These are phyloP conservation scores for Pestalotiopsis sp. DNA, from an alignment of 2,329 filamentous ascomycete species.

Conservation along the genomic window DNA sequence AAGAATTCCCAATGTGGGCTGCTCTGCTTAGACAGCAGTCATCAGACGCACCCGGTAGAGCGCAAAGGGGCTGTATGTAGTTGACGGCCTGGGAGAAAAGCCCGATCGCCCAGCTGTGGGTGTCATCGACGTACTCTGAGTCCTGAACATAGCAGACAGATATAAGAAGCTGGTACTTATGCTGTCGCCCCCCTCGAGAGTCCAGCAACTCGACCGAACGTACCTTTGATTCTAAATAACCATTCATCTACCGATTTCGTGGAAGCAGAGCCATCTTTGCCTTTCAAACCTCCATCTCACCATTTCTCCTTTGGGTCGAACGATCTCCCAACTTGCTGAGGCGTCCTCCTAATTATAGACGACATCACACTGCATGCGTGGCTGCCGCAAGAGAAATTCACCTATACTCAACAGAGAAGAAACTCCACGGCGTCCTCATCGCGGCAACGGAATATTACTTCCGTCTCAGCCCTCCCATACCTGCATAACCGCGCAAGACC, in stretches of 20 bases:
- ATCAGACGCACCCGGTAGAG: conserved; percentile 31
- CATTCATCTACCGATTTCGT: background rate
- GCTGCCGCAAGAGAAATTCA: conserved; percentile 19
- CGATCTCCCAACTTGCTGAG: background rate
- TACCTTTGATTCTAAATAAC: conserved; percentile 11
- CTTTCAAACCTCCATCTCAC: background rate
- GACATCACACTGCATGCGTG: conserved; percentile 9
- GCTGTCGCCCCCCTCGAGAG: conserved; percentile 17
- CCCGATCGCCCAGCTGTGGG: conserved; percentile 3
- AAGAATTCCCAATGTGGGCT: conserved; percentile 17
- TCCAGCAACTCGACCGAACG: conserved; percentile 22
- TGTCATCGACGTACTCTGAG: conserved; percentile 8
- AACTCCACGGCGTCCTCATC: background rate
- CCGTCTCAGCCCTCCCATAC: background rate
- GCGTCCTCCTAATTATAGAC: conserved; percentile 1
- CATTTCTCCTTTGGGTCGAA: background rate
- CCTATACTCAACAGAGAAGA: conserved; percentile 17
- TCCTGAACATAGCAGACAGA: background rate
- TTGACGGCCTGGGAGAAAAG: background rate
- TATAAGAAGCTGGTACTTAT: conserved; percentile 20
- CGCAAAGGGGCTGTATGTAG: conserved; percentile 13
- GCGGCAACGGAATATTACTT: conserved; percentile 15
- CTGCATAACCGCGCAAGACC: background rate
- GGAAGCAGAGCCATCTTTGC: background rate
- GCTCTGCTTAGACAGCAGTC: conserved; percentile 23